Conservation (phyloP, 768 basidiomycete genomes). For the Hygrophorus pudorinus region DNA sequence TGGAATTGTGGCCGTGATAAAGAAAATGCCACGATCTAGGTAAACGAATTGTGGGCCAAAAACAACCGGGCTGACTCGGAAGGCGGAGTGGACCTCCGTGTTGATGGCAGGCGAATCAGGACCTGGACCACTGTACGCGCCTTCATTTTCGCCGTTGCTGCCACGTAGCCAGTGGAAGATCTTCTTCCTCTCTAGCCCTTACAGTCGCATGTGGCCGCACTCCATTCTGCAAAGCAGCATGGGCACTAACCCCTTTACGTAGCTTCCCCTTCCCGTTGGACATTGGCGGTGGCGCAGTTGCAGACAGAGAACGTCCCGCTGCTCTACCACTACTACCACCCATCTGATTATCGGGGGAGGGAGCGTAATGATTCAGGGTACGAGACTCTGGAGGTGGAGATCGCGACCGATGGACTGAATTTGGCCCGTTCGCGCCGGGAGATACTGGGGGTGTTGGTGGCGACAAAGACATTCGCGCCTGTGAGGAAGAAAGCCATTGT, state of each 20-base stretch:
- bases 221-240: constrained; percentile 19
- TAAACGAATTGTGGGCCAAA: too few relatives aligned
- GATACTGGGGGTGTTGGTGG: constrained; percentile 1
- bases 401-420: constrained; percentile 26
- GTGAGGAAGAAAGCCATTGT: background rate
- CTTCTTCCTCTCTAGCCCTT: constrained; percentile 56
- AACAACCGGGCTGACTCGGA: too few relatives aligned
- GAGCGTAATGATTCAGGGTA: constrained; percentile 9
- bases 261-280: constrained; percentile 39
- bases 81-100: too few relatives aligned
- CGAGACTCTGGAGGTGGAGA: constrained; percentile 39
- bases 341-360: constrained; percentile 15
- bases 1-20: too few relatives aligned
- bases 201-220: constrained; percentile 34
- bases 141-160: constrained; percentile 63
- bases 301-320: constrained; percentile 65
- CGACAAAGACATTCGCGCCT: background rate
- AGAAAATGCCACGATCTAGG: too few relatives aligned
- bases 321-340: constrained; percentile 21
- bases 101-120: constrained; percentile 13
- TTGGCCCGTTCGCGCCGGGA: constrained; percentile 9
- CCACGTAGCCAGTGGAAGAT: constrained; percentile 70
- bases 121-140: constrained; percentile 12
- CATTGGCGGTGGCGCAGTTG: constrained; percentile 38
- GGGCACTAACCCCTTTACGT: constrained; percentile 61